Base-by-base conservation (phyloP, 2,329 filamentous ascomycete genomes). In the Colletotrichum godetiae region DNA sequence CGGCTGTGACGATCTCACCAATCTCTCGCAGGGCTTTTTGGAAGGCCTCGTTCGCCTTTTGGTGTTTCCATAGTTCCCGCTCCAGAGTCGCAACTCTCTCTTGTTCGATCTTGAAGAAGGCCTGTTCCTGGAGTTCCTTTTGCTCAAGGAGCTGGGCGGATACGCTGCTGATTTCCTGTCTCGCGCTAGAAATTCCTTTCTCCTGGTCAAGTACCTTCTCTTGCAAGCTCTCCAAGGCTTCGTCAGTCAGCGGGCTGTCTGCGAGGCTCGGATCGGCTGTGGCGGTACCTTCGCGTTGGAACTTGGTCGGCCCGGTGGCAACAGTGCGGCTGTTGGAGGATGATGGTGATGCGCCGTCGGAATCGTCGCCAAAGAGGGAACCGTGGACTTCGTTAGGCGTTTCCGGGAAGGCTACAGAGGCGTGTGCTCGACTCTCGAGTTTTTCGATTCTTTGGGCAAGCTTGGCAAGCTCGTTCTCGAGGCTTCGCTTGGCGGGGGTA, bases 1-100 rank as follows among this genome's bases (percentile, higher is more conserved):
- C 97, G 75, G 96, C 95, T 27, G 97, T 98, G 79, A 98, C 94
- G 78, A 99, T 98, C 81, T 96, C 97, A 78, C 97, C 97, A 77
- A 99, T 98, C 83, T 99, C 97, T 76, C 95, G 92, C 42, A 99
- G 86, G 12, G 97, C 97, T 84, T 98, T 98, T 82, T 98, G 95
- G 89, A 98, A 99, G 78, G 97, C 97, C 83, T 98, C 92, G 83
- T 99, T 99, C 80, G 97, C 97, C 84, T 98, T 97, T 82, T 98
- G 95, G 80, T 98, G 95, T 85, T 98, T 98, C 87, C 94, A 95
- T 73, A 99, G 88, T 84, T 99, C 97, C 72, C 96, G 91, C 85
- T 98, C 96, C 53, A 98, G 88, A 46, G 94, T 92, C 67, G 94
- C 93, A 76, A 98, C 96, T 77, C 97, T 95, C 82, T 95, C 92